Evolutionary conservation across 768 basidiomycete species (phyloP), one percentile per base, ranked within the genome.

Genomic region (Pilatotrama ljubarskyi): DNA sequence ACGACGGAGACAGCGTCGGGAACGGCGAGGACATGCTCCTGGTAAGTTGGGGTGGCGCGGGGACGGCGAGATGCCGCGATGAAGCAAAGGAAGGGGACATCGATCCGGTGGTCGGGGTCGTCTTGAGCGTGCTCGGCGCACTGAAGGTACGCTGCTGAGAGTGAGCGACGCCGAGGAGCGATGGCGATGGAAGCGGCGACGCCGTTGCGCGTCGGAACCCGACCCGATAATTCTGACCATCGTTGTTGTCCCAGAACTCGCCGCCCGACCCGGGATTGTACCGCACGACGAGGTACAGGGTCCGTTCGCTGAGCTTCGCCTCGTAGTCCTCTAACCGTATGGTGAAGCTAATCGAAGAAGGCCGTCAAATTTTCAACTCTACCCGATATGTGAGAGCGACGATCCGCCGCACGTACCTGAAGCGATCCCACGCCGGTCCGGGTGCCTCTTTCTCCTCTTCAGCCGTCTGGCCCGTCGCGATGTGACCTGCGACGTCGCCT

Each of bases 181-280:
- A 44, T 5, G 65, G 64, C 14, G 69, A 55, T 11, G 59, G 42
- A 35, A 61, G 51, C 11, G 69, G 70, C 20, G 66, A 65, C 11
- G 52, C 48, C 5, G 67, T 49, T 29, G 68, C 58, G 38, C 68
- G 66, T 3, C 74, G 71, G 74, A 98, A 98, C 24, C 74, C 78
- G 52, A 97, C 75, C 24, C 82, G 77, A 77, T 95, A 98, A 71
- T 98, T 95, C 63, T 71, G 64, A 0, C 86, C 87, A 3, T 65
- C 74, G 66, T 96, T 96, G 70, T 94, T 95, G 75, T 98, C 96
- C 96, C 96, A 98, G 81, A 88, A 90, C 76, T 98, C 95, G 1
- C 83, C 82, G 17, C 79, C 83, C 8, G 74, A 69, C 68, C 80
- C 72, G 69, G 69, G 64, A 44, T 62, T 52, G 52, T 80, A 86